Evolutionary conservation across 2,329 filamentous ascomycete genomes (phyloP).

Genomic region (Monosporascus sp.): DNA sequence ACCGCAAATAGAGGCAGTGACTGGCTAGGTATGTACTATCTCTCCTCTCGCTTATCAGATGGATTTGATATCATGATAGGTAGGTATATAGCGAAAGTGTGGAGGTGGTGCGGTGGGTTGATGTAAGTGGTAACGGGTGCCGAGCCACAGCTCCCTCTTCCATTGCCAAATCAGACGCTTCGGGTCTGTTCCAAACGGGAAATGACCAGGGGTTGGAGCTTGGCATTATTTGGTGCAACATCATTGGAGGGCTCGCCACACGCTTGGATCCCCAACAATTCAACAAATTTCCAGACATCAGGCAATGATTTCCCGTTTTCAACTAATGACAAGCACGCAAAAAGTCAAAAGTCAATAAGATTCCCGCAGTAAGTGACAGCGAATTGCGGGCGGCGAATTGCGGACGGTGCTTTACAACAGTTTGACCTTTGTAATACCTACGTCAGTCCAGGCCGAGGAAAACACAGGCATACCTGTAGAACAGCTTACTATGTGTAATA

Average conservation of each 20-base stretch:
- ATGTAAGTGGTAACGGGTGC: not conserved
- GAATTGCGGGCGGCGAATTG: too few species aligned
- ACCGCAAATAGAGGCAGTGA: too few species aligned
- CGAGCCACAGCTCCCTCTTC: not conserved
- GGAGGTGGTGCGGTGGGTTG: too few species aligned
- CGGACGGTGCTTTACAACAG: too few species aligned
- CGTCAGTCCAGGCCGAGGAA: too few species aligned
- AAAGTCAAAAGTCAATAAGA: not conserved
- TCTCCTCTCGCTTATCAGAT: too few species aligned
- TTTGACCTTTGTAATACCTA: too few species aligned
- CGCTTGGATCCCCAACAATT: conserved; percentile 26
- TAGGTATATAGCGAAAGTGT: too few species aligned
- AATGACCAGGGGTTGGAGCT: not conserved
- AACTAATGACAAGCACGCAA: conserved; percentile 1
- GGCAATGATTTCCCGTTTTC: conserved; percentile 5
- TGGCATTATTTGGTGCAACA: not conserved
- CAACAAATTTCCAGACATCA: conserved; percentile 27
- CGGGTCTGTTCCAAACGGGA: not conserved
- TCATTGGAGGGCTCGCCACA: not conserved
- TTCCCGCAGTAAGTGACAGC: not conserved
- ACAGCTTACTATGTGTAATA: too few species aligned
- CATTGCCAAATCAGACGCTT: not conserved
- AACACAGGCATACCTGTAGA: too few species aligned
- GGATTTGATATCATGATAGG: too few species aligned
- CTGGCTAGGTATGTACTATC: too few species aligned